Evolutionary conservation across 371 early-diverging fungal genomes (phyloP).

Genomic region (Mortierella polycephala): DNA sequence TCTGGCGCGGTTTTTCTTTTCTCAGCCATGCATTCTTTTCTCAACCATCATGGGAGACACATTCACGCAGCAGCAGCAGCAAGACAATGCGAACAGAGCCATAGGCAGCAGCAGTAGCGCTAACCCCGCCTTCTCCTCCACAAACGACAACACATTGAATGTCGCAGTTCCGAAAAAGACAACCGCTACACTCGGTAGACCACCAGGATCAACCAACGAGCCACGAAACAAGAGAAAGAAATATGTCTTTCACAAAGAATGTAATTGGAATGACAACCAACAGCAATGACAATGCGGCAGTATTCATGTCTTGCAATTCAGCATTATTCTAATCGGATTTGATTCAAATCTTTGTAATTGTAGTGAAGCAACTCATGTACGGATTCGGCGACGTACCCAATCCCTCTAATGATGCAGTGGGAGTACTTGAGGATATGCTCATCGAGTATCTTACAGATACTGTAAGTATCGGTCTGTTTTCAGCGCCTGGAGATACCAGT

Average conservation of each 20-base stretch:
- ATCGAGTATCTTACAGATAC: slow-evolving; percentile 91
- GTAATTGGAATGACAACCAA: slow-evolving; percentile 11
- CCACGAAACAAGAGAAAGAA: slow-evolving; percentile 47
- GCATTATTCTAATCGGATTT: too few relatives aligned
- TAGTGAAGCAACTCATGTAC: slow-evolving; percentile 92
- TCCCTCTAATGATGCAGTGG: slow-evolving; percentile 93
- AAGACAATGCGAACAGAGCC: not conserved
- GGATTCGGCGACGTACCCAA: slow-evolving; percentile 97
- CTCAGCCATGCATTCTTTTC: not conserved
- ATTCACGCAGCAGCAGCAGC: slow-evolving; percentile 2
- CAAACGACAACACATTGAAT: too few relatives aligned
- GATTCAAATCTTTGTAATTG: not conserved
- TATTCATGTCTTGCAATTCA: too few relatives aligned
- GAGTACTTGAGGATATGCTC: slow-evolving; percentile 94
- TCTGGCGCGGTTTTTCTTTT: not conserved
- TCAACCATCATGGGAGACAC: slow-evolving; percentile 10
- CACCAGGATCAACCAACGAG: slow-evolving; percentile 54
- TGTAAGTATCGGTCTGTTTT: slow-evolving; percentile 56
- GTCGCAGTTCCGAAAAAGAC: slow-evolving; percentile 18
- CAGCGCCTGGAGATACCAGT: too few relatives aligned
- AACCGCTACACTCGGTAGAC: slow-evolving; percentile 40
- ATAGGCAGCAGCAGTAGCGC: too few relatives aligned
- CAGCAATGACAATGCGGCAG: not conserved
- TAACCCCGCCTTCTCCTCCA: too few relatives aligned
- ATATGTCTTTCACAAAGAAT: slow-evolving; percentile 52